phyloP scores from a whole-genome alignment of 176 grass and related monocot genomes.

The Eleusine coracana region DNA sequence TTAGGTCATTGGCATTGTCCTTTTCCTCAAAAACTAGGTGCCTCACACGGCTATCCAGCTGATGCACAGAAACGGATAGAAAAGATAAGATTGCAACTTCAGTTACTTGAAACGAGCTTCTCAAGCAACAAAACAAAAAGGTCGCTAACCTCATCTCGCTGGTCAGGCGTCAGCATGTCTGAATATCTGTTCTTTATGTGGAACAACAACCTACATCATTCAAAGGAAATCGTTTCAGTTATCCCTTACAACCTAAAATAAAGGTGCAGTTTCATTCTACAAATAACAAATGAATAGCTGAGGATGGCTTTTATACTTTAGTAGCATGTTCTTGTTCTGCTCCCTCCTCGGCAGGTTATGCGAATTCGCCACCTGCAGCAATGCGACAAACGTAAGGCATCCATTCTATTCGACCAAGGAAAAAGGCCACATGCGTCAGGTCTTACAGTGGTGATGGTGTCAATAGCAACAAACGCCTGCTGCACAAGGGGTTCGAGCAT shows the following conservation, averaged over 20 bases:
- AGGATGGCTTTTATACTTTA: constrained; percentile 55
- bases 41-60: constrained; percentile 77
- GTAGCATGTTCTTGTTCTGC: constrained; percentile 64
- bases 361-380: constrained; percentile 59
- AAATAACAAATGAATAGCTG: constrained; percentile 30
- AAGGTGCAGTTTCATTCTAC: constrained; percentile 9
- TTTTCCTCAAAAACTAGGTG: constrained; percentile 73
- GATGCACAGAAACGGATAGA: constrained; percentile 41
- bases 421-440: constrained; percentile 3
- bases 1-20: constrained; percentile 31
- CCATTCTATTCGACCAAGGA: background rate
- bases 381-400: constrained; percentile 20
- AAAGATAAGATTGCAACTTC: constrained; percentile 29
- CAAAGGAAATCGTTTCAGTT: constrained; percentile 35
- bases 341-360: constrained; percentile 60
- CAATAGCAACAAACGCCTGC: constrained; percentile 69
- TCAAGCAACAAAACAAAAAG: constrained; percentile 21
- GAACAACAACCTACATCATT: constrained; percentile 67
- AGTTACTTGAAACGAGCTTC: background rate
- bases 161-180: constrained; percentile 58
- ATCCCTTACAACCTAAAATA: constrained; percentile 35
- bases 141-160: constrained; percentile 62
- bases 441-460: constrained; percentile 69
- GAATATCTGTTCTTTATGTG: constrained; percentile 92
- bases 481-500: constrained; percentile 79